phyloP scores from a whole-genome alignment of 192 early-diverging fungal genomes.

The Entomortierella parvispora region DNA sequence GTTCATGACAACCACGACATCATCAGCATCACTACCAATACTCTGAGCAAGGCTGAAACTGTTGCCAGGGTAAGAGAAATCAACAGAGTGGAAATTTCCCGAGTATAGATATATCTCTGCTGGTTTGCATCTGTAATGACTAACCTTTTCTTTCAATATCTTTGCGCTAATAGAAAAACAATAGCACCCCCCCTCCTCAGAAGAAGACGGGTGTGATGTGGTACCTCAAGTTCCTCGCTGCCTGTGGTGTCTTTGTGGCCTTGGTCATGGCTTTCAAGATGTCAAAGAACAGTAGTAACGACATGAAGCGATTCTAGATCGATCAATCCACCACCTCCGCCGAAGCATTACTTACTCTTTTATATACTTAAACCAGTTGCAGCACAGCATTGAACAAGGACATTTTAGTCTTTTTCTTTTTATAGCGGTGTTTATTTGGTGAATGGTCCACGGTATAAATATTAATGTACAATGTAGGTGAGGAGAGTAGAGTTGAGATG shows the following conservation, averaged over 20 bases:
- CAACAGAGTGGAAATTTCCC: neutral
- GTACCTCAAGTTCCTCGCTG: slow-evolving; percentile 48
- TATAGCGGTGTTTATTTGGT: no score
- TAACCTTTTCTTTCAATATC: neutral
- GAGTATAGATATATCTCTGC: neutral
- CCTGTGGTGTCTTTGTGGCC: slow-evolving; percentile 45
- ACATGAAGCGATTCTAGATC: slow-evolving; percentile 50
- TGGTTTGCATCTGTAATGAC: neutral
- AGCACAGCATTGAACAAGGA: no score
- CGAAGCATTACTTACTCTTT: slow-evolving; percentile 10
- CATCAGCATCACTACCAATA: slow-evolving; percentile 57
- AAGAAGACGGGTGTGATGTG: slow-evolving; percentile 50
- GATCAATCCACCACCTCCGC: no score
- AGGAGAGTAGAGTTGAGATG: neutral
- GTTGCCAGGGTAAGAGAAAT: neutral
- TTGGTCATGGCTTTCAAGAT: slow-evolving; percentile 48
- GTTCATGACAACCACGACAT: slow-evolving; percentile 76
- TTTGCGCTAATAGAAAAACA: slow-evolving; percentile 10
- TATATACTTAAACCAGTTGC: no score
- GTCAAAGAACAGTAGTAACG: slow-evolving; percentile 32
- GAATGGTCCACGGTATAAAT: no score
- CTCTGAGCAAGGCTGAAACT: slow-evolving; percentile 21
- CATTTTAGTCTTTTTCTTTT: no score
- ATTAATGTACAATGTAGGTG: neutral
- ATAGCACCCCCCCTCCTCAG: slow-evolving; percentile 40